A percentile compares a stretch with the other conserved stretches of the same genome.
These are phyloP conservation scores for Thielaviopsis musarum DNA, from an alignment of 2,329 filamentous ascomycete genomes.

Conservation along the genomic window DNA sequence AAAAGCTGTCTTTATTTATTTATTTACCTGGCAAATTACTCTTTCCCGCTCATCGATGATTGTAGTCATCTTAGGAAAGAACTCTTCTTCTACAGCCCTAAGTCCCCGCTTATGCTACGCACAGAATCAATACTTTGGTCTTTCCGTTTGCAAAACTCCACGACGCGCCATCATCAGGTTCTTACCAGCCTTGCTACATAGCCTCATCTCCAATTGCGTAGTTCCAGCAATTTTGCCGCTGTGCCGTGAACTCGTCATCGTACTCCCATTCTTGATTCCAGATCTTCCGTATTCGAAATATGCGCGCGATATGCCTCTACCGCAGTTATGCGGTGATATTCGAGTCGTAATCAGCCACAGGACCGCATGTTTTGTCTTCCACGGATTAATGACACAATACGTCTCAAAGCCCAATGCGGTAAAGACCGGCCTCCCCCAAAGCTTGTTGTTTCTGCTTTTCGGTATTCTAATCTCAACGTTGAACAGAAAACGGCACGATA, in stretches of 20 bases:
- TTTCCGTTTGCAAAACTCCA: not conserved
- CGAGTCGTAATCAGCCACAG: not conserved
- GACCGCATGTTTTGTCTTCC: not conserved
- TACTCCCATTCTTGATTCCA: not conserved
- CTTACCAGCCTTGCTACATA: not conserved
- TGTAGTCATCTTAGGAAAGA: not conserved
- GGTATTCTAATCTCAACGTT: not conserved
- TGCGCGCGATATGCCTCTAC: not conserved
- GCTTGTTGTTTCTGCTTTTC: not conserved
- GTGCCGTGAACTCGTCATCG: not conserved
- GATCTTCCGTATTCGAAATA: not conserved
- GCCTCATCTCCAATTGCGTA: not conserved
- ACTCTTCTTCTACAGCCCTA: not conserved
- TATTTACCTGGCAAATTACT: not conserved
- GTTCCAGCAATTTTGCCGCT: not conserved
- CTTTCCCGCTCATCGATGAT: not conserved
- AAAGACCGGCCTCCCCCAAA: not conserved
- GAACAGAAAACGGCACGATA: not conserved
- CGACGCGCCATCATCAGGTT: not conserved
- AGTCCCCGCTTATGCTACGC: not conserved
- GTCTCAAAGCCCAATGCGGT: not conserved
- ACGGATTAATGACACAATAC: not conserved
- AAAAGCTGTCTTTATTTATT: not conserved
- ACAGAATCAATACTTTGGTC: not conserved
- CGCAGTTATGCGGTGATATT: not conserved